Percentiles rank a stretch among this genome's conserved stretches.
Evolutionary conservation across 108 stramenopile genomes (phyloP).

Genomic region (Hondaea fermentalgiana): DNA sequence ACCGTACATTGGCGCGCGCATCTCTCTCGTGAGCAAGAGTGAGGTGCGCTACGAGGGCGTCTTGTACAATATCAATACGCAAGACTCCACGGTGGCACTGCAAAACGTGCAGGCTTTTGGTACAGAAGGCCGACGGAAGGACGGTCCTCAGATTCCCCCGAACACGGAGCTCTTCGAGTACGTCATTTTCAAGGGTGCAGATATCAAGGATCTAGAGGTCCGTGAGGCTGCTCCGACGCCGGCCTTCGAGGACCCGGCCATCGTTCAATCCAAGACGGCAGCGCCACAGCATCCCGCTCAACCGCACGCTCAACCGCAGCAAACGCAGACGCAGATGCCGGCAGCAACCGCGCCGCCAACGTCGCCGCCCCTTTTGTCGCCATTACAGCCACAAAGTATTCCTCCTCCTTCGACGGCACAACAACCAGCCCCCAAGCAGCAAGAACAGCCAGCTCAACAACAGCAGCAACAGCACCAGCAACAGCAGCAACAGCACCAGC

Average conservation of each 20-base stretch:
- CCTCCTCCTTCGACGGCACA: too few species aligned
- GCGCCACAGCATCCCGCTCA: not conserved
- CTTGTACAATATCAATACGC: constrained; percentile 78
- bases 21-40: constrained; percentile 87
- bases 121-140: constrained; percentile 73
- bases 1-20: constrained; percentile 38
- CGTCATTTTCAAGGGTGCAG: constrained; percentile 76
- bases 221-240: constrained; percentile 52
- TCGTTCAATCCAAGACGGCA: not conserved
- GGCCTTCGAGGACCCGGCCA: constrained; percentile 20
- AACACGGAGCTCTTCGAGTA: constrained; percentile 68
- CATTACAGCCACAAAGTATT: too few species aligned
- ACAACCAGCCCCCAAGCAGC: not conserved
- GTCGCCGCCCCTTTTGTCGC: too few species aligned
- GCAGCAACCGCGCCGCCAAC: too few species aligned
- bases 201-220: constrained; percentile 92
- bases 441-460: not conserved
- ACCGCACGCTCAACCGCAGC: not conserved
- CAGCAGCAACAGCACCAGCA: too few species aligned
- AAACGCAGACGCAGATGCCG: too few species aligned
- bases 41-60: constrained; percentile 90
- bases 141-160: constrained; percentile 63
- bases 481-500: too few species aligned
- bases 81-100: constrained; percentile 79
- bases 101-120: constrained; percentile 80